phyloP scores from a whole-genome alignment of 1,284 basidiomycete genomes.

The Fomitopsis schrenkii region DNA sequence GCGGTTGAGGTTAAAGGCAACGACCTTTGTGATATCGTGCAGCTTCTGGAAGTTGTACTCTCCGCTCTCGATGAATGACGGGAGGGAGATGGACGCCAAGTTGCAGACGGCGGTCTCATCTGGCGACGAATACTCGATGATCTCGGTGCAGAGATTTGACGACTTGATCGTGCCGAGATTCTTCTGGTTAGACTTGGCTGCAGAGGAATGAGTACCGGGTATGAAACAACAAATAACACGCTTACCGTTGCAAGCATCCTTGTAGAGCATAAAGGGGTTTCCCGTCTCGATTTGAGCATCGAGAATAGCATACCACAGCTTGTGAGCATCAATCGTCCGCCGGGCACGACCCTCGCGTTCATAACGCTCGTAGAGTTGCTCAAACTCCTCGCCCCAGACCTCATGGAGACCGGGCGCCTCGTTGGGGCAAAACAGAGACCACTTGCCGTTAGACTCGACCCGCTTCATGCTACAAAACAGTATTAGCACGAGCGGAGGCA shows the following conservation, averaged over 20 bases:
- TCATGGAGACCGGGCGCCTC: constrained; percentile 93
- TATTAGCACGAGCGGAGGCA: not conserved
- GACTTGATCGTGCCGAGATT: constrained; percentile 99
- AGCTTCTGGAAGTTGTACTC: constrained; percentile 93
- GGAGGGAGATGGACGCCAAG: constrained; percentile 95
- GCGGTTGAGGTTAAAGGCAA: constrained; percentile 90
- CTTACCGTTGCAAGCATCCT: constrained; percentile 83
- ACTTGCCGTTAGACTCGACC: constrained; percentile 83
- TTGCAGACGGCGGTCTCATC: constrained; percentile 99
- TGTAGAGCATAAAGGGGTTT: constrained; percentile 98
- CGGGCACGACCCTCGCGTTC: constrained; percentile 89
- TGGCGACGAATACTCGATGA: constrained; percentile 97
- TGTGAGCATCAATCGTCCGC: constrained; percentile 91
- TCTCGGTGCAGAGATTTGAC: constrained; percentile 98
- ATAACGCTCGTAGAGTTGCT: constrained; percentile 86
- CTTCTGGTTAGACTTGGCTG: constrained; percentile 96
- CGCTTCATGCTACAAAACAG: constrained; percentile 76
- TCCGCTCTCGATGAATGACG: constrained; percentile 76
- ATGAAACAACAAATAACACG: constrained; percentile 3
- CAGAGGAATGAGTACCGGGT: constrained; percentile 1
- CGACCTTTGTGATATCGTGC: constrained; percentile 92
- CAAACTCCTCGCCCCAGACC: constrained; percentile 91
- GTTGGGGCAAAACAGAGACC: constrained; percentile 98
- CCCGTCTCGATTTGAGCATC: constrained; percentile 99
- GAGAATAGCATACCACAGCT: constrained; percentile 97